Evolutionary conservation across 208 protist genomes (phyloP).

Genomic region (Acanthamoeba culbertsoni): DNA sequence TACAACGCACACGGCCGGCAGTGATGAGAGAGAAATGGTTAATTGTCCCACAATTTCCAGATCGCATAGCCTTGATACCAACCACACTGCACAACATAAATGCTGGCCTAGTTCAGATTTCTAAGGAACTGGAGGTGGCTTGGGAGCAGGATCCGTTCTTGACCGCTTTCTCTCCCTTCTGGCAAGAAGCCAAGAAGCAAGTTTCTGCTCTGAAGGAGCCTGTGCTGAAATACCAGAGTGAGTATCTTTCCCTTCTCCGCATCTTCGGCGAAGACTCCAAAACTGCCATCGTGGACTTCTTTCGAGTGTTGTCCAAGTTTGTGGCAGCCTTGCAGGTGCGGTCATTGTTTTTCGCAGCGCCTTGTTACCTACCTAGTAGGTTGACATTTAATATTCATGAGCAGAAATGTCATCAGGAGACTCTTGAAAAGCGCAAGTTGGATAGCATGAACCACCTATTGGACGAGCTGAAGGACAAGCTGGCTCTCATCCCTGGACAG

Average conservation of each 20-base stretch:
- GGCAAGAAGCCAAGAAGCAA: background rate
- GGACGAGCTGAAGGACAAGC: conserved; percentile 18
- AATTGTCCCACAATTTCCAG: too few relatives aligned
- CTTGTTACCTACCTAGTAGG: background rate
- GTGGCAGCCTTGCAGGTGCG: background rate
- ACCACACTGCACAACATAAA: background rate
- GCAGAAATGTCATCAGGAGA: background rate
- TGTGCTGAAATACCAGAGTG: background rate
- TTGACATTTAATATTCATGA: background rate
- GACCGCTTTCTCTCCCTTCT: background rate
- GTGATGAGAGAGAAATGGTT: too few relatives aligned
- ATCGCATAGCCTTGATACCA: background rate
- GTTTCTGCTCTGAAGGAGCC: background rate
- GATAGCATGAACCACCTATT: background rate
- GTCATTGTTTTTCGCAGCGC: background rate
- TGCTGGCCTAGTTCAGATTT: background rate
- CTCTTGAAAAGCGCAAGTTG: background rate
- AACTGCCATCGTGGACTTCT: conserved; percentile 36
- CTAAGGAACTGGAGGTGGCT: background rate
- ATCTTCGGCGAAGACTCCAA: conserved; percentile 25
- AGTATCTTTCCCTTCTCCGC: background rate
- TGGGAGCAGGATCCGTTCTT: conserved; percentile 17
- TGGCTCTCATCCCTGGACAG: background rate
- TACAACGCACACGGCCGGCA: too few relatives aligned
- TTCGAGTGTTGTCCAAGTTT: background rate